Evolutionary conservation across 257 asterid genomes (phyloP).

Genomic region (Solanum phureja): DNA sequence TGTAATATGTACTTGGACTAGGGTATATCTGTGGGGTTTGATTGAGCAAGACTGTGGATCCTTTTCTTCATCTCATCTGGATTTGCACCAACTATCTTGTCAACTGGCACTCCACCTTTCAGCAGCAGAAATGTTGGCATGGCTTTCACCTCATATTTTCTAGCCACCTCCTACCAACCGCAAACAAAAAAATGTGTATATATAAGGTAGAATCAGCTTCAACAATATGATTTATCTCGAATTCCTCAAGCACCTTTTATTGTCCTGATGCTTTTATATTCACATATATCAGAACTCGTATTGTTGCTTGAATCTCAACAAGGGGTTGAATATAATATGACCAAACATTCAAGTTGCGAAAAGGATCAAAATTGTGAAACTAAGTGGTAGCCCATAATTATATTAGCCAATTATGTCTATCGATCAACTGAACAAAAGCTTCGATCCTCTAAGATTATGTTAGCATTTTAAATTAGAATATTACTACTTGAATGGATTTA

Average conservation of each 20-base stretch:
- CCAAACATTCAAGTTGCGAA: not conserved
- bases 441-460: not conserved
- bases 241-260: not conserved
- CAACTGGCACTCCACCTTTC: constrained; percentile 24
- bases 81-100: constrained; percentile 31
- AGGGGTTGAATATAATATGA: not conserved
- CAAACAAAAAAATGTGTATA: not conserved
- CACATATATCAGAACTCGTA: not conserved
- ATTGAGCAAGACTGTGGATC: not conserved
- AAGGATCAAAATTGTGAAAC: not conserved
- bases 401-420: not conserved
- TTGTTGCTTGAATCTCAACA: not conserved
- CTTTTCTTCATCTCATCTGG: constrained; percentile 28
- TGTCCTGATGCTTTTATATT: not conserved
- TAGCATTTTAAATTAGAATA: not conserved
- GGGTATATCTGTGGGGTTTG: not conserved
- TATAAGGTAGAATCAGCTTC: not conserved
- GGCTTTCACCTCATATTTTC: constrained; percentile 28
- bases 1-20: not conserved
- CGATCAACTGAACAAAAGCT: not conserved
- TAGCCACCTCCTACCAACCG: constrained; percentile 22
- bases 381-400: not conserved
- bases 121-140: constrained; percentile 37
- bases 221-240: not conserved
- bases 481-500: not conserved